phyloP scores from a whole-genome alignment of 2,329 filamentous ascomycete genomes.

The Penicillium palitans region DNA sequence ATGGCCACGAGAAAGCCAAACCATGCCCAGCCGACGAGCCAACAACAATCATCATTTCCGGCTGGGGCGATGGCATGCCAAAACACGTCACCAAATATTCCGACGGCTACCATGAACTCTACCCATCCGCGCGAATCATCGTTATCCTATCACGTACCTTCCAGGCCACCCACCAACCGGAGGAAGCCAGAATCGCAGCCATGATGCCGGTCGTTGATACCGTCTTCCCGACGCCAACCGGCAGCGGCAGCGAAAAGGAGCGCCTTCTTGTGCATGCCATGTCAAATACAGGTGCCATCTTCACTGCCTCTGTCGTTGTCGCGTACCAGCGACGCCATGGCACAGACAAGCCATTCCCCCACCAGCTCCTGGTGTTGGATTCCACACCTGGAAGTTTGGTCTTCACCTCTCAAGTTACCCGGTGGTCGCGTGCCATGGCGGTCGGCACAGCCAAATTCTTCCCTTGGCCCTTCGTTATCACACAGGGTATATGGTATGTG shows the following conservation, averaged over 20 bases:
- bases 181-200: slow-evolving; percentile 46
- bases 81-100: slow-evolving; percentile 59
- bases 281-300: slow-evolving; percentile 61
- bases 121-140: slow-evolving; percentile 53
- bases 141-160: slow-evolving; percentile 54
- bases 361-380: slow-evolving; percentile 53
- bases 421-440: slow-evolving; percentile 57
- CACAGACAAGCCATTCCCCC: slow-evolving; percentile 43
- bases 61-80: slow-evolving; percentile 59
- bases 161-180: slow-evolving; percentile 48
- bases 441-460: slow-evolving; percentile 47
- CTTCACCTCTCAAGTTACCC: slow-evolving; percentile 36
- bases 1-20: slow-evolving; percentile 20
- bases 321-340: slow-evolving; percentile 45
- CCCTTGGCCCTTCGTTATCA: slow-evolving; percentile 51
- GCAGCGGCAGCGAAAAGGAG: slow-evolving; percentile 16
- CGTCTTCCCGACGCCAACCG: slow-evolving; percentile 25
- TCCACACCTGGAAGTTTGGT: slow-evolving; percentile 56
- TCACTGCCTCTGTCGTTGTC: slow-evolving; percentile 52
- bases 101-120: slow-evolving; percentile 54
- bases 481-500: slow-evolving; percentile 49
- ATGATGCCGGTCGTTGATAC: slow-evolving; percentile 48
- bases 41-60: slow-evolving; percentile 49
- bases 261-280: slow-evolving; percentile 55
- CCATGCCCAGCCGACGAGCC: slow-evolving; percentile 33